Conservation (phyloP, 352 stramenopile species). For the Phytopythium oedochilum region DNA sequence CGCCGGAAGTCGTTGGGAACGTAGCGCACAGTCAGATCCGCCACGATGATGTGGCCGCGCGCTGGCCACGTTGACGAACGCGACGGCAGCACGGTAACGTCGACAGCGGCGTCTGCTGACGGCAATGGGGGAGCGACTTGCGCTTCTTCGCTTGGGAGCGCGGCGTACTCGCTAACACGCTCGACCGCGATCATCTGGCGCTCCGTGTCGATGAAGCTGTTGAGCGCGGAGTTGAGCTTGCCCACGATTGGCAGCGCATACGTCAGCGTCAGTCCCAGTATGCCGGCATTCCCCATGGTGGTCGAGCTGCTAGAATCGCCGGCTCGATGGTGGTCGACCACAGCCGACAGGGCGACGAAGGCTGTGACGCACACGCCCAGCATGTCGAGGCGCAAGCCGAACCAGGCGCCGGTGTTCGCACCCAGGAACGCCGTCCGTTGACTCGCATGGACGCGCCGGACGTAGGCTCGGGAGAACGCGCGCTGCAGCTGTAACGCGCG, state of each 20-base stretch:
- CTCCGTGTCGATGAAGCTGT: slow-evolving; percentile 86
- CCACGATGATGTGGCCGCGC: slow-evolving; percentile 44
- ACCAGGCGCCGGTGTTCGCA: slow-evolving; percentile 75
- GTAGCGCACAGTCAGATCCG: slow-evolving; percentile 47
- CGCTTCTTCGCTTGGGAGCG: slow-evolving; percentile 44
- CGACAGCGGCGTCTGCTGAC: slow-evolving; percentile 4
- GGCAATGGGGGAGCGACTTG: slow-evolving; percentile 8
- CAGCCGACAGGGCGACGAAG: slow-evolving; percentile 76
- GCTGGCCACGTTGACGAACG: slow-evolving; percentile 26
- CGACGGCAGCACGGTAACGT: slow-evolving; percentile 1
- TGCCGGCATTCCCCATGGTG: slow-evolving; percentile 48
- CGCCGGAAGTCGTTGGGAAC: background rate
- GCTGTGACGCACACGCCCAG: slow-evolving; percentile 78
- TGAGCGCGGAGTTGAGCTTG: slow-evolving; percentile 84
- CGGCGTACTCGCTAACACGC: slow-evolving; percentile 79
- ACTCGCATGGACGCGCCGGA: slow-evolving; percentile 44
- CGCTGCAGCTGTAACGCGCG: slow-evolving; percentile 42
- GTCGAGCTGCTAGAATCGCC: background rate
- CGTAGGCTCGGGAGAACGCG: slow-evolving; percentile 38
- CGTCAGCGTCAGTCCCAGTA: slow-evolving; percentile 87
- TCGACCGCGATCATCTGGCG: slow-evolving; percentile 91
- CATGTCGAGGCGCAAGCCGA: slow-evolving; percentile 81
- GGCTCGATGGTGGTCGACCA: slow-evolving; percentile 55
- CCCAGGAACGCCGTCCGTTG: slow-evolving; percentile 76
- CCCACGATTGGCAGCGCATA: slow-evolving; percentile 87